These are phyloP conservation scores for Penicillium argentinense DNA, from an alignment of 495 filamentous ascomycete genomes.

Conservation along the genomic window DNA sequence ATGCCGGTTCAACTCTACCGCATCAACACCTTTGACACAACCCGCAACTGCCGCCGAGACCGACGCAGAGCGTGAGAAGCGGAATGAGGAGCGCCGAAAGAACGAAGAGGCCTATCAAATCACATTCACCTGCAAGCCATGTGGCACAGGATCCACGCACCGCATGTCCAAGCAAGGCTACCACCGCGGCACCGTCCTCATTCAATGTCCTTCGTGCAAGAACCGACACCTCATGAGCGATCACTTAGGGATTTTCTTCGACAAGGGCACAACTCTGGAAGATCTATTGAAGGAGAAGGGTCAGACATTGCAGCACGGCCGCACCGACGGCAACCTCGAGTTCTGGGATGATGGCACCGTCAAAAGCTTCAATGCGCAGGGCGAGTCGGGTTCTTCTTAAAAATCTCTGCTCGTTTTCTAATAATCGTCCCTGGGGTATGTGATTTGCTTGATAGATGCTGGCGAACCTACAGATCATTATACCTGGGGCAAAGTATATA, in stretches of 20 bases:
- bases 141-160: constrained; percentile 71
- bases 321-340: constrained; percentile 59
- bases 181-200: constrained; percentile 81
- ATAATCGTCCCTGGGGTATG: not conserved
- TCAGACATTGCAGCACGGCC: constrained; percentile 30
- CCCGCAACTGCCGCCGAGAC: constrained; percentile 18
- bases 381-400: constrained; percentile 7
- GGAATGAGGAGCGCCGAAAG: constrained; percentile 34
- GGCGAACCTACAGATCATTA: not conserved
- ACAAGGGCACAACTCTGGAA: constrained; percentile 37
- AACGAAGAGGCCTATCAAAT: constrained; percentile 75
- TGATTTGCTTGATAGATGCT: not conserved
- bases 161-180: constrained; percentile 88
- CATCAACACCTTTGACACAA: constrained; percentile 33
- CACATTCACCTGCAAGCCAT: constrained; percentile 91
- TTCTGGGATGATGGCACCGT: constrained; percentile 66
- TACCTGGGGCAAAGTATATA: constrained; percentile 4
- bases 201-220: constrained; percentile 80
- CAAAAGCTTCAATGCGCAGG: constrained; percentile 19
- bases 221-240: constrained; percentile 90
- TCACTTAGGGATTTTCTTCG: constrained; percentile 62
- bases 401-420: not conserved
- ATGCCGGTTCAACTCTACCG: constrained; percentile 33
- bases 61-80: constrained; percentile 32
- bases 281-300: constrained; percentile 39